A percentile compares a stretch with the other conserved stretches of the same genome.
Conservation (phyloP, 2,329 filamentous ascomycete species). For the Apiospora rasikravindrae region DNA sequence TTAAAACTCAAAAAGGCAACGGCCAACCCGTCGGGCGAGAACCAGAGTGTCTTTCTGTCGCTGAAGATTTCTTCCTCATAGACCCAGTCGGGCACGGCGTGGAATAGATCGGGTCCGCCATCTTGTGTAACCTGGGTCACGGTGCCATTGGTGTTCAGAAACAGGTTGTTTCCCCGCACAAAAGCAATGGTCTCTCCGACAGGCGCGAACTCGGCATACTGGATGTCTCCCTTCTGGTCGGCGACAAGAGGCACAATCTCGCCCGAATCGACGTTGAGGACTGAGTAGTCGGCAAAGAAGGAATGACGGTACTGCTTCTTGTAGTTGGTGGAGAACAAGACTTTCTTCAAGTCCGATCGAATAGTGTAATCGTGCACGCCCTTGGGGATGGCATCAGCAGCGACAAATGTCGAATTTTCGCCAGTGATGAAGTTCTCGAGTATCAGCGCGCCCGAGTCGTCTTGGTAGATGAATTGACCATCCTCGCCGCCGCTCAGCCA, state of each 20-base stretch:
- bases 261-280: slow-evolving; percentile 66
- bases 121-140: slow-evolving; percentile 63
- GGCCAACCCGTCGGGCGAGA: slow-evolving; percentile 59
- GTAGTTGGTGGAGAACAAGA: slow-evolving; percentile 68
- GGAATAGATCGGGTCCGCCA: slow-evolving; percentile 66
- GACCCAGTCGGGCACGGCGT: slow-evolving; percentile 69
- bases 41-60: slow-evolving; percentile 58
- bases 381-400: slow-evolving; percentile 60
- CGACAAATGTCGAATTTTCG: slow-evolving; percentile 61
- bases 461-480: slow-evolving; percentile 64
- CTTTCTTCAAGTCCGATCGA: slow-evolving; percentile 60
- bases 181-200: slow-evolving; percentile 66
- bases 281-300: slow-evolving; percentile 70
- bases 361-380: slow-evolving; percentile 65
- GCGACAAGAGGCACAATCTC: slow-evolving; percentile 59
- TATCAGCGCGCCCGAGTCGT: slow-evolving; percentile 56
- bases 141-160: slow-evolving; percentile 59
- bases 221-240: slow-evolving; percentile 67
- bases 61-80: slow-evolving; percentile 65
- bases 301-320: slow-evolving; percentile 73
- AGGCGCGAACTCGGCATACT: slow-evolving; percentile 69
- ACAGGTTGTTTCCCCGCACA: slow-evolving; percentile 70
- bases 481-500: slow-evolving; percentile 66
- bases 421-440: slow-evolving; percentile 67
- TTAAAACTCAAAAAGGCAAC: slow-evolving; percentile 63